These are phyloP conservation scores for Chaetomiaceae sp. DNA, from an alignment of 2,329 filamentous ascomycete genomes.

Conservation along the genomic window DNA sequence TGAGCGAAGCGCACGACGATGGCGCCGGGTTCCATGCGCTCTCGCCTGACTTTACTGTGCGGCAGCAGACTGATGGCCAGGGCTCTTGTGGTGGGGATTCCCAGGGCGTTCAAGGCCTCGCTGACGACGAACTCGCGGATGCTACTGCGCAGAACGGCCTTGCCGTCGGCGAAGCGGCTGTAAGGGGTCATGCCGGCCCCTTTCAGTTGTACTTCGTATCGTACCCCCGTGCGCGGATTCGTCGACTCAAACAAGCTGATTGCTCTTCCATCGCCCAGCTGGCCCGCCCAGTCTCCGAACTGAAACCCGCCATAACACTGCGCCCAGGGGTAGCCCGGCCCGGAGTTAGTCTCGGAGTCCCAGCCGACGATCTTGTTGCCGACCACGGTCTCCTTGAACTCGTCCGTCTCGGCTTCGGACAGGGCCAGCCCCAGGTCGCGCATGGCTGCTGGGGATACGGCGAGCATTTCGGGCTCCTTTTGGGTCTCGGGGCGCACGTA, in stretches of 20 bases:
- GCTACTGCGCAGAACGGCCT: slow-evolving; percentile 85
- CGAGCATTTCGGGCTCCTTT: slow-evolving; percentile 71
- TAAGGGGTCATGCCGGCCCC: slow-evolving; percentile 92
- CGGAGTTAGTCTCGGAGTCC: slow-evolving; percentile 49
- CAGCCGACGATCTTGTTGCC: slow-evolving; percentile 81
- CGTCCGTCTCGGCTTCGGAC: slow-evolving; percentile 63
- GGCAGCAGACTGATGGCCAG: slow-evolving; percentile 76
- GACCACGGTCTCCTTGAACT: slow-evolving; percentile 72
- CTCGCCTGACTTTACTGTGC: slow-evolving; percentile 66
- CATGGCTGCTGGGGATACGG: slow-evolving; percentile 73
- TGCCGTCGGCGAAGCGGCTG: slow-evolving; percentile 92
- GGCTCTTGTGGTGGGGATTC: slow-evolving; percentile 81
- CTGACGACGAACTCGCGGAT: slow-evolving; percentile 93
- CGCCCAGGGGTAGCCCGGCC: slow-evolving; percentile 82
- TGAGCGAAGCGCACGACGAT: slow-evolving; percentile 91
- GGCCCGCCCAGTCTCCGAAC: slow-evolving; percentile 87
- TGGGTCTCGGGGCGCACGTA: slow-evolving; percentile 79
- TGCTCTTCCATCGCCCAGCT: slow-evolving; percentile 88
- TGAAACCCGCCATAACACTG: slow-evolving; percentile 90
- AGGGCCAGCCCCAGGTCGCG: slow-evolving; percentile 70
- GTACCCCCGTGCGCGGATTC: slow-evolving; percentile 62
- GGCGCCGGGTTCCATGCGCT: slow-evolving; percentile 81
- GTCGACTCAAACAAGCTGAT: slow-evolving; percentile 91
- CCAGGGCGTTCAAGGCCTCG: slow-evolving; percentile 79
- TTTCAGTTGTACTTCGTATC: slow-evolving; percentile 92